These are phyloP conservation scores for Pseudevernia furfuracea DNA, from an alignment of 495 filamentous ascomycete species.

Conservation along the genomic window DNA sequence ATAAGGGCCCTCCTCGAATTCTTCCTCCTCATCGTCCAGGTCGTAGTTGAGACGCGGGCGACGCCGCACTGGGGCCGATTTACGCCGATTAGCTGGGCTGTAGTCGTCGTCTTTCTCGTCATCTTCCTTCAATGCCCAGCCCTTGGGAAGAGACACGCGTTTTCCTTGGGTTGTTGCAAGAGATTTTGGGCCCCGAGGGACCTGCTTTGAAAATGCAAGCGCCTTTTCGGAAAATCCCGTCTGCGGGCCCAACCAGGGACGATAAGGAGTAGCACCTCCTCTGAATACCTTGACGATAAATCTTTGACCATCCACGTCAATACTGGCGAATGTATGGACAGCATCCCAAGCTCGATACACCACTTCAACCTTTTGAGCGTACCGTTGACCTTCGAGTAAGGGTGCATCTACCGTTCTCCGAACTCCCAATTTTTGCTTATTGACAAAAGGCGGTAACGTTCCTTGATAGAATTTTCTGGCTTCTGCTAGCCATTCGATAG, in stretches of 20 bases:
- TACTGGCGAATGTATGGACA: background rate
- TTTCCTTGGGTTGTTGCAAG: background rate
- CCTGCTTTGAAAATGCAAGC: background rate
- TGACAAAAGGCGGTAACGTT: background rate
- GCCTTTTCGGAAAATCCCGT: background rate
- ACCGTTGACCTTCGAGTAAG: background rate
- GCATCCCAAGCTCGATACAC: background rate
- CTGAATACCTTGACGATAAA: background rate
- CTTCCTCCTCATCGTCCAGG: background rate
- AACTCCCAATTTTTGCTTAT: background rate
- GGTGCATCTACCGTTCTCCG: background rate
- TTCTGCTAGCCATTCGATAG: slow-evolving; percentile 1
- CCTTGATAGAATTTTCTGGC: background rate
- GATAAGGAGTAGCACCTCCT: background rate
- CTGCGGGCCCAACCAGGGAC: background rate
- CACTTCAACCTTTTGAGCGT: background rate
- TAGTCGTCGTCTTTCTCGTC: slow-evolving; percentile 1
- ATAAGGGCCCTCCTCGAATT: background rate
- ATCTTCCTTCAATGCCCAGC: background rate
- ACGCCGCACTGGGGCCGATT: background rate
- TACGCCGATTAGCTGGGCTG: background rate
- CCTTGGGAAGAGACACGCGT: background rate
- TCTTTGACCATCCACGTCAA: background rate
- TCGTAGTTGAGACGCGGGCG: background rate
- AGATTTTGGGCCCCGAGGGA: background rate